phyloP scores from a whole-genome alignment of 228 moss, liverwort and hornwort genomes.

The Sphagnum fallax region DNA sequence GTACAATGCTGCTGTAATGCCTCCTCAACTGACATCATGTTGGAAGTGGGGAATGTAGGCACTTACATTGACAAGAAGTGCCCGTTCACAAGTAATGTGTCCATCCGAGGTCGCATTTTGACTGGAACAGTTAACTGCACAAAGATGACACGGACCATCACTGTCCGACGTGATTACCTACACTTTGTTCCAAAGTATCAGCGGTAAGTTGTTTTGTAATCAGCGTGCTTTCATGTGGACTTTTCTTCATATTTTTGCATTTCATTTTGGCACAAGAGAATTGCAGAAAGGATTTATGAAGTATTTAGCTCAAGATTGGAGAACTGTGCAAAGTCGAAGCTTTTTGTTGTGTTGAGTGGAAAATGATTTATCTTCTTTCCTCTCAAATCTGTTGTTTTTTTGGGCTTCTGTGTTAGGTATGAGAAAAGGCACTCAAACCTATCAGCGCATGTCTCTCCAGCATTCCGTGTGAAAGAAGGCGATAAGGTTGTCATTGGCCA shows the following conservation, averaged over 20 bases:
- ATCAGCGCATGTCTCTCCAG: constrained; percentile 48
- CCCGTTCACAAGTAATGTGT: constrained; percentile 40
- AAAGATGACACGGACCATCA: constrained; percentile 64
- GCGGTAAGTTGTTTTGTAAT: constrained; percentile 13
- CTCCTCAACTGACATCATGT: neutral
- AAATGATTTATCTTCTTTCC: too few relatives aligned
- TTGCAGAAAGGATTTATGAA: neutral
- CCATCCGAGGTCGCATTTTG: constrained; percentile 57
- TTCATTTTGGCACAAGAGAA: neutral
- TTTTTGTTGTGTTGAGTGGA: too few relatives aligned
- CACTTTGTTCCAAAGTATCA: constrained; percentile 56
- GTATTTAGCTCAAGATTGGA: neutral
- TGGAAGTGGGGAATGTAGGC: constrained; percentile 11
- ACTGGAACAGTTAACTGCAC: constrained; percentile 58
- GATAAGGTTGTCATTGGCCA: constrained; percentile 61
- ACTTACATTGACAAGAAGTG: constrained; percentile 71
- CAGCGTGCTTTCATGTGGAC: neutral
- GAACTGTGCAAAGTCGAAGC: too few relatives aligned
- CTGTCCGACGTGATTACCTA: constrained; percentile 43
- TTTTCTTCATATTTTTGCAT: neutral
- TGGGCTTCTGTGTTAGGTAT: constrained; percentile 18
- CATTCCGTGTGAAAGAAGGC: constrained; percentile 62
- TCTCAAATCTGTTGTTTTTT: neutral
- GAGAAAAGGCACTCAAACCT: constrained; percentile 66
- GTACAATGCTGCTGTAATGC: neutral